Evolutionary conservation across 768 basidiomycete species (phyloP).

Genomic region (Leccinum rimulosum): DNA sequence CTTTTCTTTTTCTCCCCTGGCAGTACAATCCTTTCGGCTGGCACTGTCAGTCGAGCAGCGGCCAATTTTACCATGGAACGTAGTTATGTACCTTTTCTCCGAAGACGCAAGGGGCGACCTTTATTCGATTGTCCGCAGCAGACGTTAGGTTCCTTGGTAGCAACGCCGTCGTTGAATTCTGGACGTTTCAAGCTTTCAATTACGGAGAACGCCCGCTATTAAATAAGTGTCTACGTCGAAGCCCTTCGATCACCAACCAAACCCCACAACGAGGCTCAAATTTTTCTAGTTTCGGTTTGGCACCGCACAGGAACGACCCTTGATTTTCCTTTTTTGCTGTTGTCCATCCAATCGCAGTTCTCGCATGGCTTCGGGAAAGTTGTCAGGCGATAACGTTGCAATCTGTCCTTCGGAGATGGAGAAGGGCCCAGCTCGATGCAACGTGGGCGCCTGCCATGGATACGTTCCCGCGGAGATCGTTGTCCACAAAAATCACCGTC

Average conservation of each 20-base stretch:
- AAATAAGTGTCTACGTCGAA: constrained; percentile 1
- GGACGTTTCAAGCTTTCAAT: constrained; percentile 20
- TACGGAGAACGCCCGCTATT: not conserved
- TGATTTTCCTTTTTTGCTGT: constrained; percentile 9
- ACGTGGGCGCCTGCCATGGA: constrained; percentile 31
- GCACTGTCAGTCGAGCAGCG: constrained; percentile 11
- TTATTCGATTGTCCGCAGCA: constrained; percentile 10
- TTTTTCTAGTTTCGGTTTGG: not conserved
- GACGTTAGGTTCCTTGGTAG: not conserved
- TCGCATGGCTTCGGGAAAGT: constrained; percentile 14
- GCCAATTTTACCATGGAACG: constrained; percentile 3
- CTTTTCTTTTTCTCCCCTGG: not conserved
- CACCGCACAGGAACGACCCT: constrained; percentile 5
- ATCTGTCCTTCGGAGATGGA: constrained; percentile 17
- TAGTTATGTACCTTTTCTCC: constrained; percentile 1
- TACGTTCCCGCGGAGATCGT: constrained; percentile 33
- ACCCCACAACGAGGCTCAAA: constrained; percentile 6
- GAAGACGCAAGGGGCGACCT: not conserved
- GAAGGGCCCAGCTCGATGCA: constrained; percentile 16
- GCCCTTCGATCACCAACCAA: constrained; percentile 5
- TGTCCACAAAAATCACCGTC: constrained; percentile 8
- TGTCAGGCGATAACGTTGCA: constrained; percentile 23
- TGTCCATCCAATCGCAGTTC: constrained; percentile 7
- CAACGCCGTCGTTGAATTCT: not conserved
- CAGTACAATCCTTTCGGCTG: constrained; percentile 11